These are phyloP conservation scores for Trichoderma aggressivum DNA, from an alignment of 2,329 filamentous ascomycete genomes.

Conservation along the genomic window DNA sequence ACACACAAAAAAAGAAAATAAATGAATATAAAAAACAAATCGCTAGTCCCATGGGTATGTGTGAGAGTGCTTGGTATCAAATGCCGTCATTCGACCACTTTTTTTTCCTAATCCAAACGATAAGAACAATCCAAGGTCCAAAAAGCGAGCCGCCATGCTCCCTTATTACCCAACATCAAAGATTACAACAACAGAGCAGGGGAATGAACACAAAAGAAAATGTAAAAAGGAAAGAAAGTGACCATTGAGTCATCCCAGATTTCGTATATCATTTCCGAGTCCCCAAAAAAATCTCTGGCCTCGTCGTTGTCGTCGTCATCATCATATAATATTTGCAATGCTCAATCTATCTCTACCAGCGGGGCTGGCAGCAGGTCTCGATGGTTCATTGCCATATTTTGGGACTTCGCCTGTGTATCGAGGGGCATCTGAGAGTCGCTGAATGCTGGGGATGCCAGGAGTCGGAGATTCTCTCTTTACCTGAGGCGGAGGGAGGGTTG, in stretches of 20 bases:
- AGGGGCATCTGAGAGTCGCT: constrained; percentile 31
- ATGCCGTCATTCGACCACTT: constrained; percentile 9
- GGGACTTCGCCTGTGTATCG: constrained; percentile 30
- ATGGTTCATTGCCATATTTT: constrained; percentile 23
- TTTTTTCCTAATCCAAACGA: constrained; percentile 7
- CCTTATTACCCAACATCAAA: neutral
- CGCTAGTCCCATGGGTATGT: constrained; percentile 10
- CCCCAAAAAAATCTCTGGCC: neutral
- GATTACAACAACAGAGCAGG: neutral
- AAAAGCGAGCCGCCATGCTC: neutral
- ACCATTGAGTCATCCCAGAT: neutral
- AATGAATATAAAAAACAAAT: neutral
- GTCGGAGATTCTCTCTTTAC: constrained; percentile 35
- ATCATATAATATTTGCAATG: constrained; percentile 45
- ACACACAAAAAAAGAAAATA: neutral
- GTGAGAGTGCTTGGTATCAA: constrained; percentile 15
- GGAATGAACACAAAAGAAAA: neutral
- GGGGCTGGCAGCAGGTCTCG: constrained; percentile 30
- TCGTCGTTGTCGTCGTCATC: neutral
- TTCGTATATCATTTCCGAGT: constrained; percentile 15
- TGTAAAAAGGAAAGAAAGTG: neutral
- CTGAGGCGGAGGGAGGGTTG: constrained; percentile 32
- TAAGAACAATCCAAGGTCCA: neutral
- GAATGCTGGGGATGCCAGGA: constrained; percentile 27
- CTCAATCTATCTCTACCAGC: constrained; percentile 35